phyloP scores from a whole-genome alignment of 176 grass and related monocot species.

The Sorghum bicolor region Sorghum_bicolor_NCBIv3 NC_012875.2:3184001-3184500 shows the following conservation, averaged over 20 bases:
- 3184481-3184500: no score
- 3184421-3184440: no score
- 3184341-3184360: background rate
- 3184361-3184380: background rate
- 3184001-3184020: background rate
- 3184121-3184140: background rate
- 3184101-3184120: background rate
- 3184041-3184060: background rate
- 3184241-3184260: background rate
- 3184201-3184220: background rate
- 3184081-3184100: background rate
- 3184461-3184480: no score
- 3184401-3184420: no score
- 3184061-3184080: conserved; percentile 2
- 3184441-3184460: no score
- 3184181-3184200: conserved; percentile 3
- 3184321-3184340: background rate
- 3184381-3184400: background rate
- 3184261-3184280: background rate
- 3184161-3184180: conserved; percentile 21
- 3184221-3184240: conserved; percentile 27
- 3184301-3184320: background rate
- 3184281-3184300: background rate
- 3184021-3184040: background rate
- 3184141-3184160: background rate